Conservation (phyloP, 1,139 yeast species). For the Pneumocystis sp. region DNA sequence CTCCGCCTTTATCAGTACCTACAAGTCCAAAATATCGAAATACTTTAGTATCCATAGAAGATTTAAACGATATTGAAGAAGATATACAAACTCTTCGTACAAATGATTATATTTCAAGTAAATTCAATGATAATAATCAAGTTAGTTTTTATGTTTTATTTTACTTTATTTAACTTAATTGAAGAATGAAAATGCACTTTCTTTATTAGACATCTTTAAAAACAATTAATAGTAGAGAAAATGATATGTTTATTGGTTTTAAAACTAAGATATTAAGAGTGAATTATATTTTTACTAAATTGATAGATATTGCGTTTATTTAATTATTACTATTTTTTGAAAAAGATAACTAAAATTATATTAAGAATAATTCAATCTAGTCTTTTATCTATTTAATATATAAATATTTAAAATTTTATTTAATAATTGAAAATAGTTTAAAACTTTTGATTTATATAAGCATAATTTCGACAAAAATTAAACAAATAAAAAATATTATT, state of each 20-base stretch:
- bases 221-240: neutral
- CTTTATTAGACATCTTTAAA: neutral
- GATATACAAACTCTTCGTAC: conserved; percentile 57
- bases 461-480: neutral
- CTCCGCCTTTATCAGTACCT: conserved; percentile 87
- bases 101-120: conserved; percentile 71
- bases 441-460: neutral
- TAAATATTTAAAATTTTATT: neutral
- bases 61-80: conserved; percentile 89
- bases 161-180: neutral
- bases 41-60: conserved; percentile 35
- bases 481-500: too few relatives aligned
- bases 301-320: neutral
- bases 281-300: neutral
- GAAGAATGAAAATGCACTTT: neutral
- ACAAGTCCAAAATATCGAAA: conserved; percentile 86
- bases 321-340: neutral
- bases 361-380: neutral
- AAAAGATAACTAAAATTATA: neutral
- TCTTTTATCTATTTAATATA: neutral
- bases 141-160: neutral
- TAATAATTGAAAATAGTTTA: neutral
- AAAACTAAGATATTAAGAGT: neutral
- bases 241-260: neutral
- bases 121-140: conserved; percentile 44